Evolutionary conservation across 1,284 basidiomycete species (phyloP).

Genomic region (Stereum hirsutum): DNA sequence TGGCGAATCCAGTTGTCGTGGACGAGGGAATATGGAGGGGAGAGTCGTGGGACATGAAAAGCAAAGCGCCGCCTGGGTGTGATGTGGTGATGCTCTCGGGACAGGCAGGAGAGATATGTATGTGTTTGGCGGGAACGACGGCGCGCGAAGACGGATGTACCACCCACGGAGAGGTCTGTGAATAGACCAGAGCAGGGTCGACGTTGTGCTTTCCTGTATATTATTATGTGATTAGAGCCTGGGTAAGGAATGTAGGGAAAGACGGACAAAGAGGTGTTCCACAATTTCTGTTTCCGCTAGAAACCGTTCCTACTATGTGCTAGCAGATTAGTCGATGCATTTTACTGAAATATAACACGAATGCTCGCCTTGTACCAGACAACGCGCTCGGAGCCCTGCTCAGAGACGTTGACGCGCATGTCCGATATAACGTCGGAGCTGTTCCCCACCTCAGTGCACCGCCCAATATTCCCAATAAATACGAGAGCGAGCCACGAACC

Average conservation of each 20-base stretch:
- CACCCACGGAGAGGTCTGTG: conserved; percentile 70
- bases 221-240: neutral
- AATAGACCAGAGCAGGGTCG: conserved; percentile 59
- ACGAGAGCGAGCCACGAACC: too few relatives aligned
- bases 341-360: neutral
- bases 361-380: conserved; percentile 65
- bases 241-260: neutral
- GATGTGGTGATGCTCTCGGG: conserved; percentile 41
- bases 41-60: conserved; percentile 53
- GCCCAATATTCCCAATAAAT: too few relatives aligned
- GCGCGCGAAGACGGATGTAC: conserved; percentile 68
- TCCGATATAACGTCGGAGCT: conserved; percentile 73
- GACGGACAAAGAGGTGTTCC: conserved; percentile 59
- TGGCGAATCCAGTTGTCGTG: neutral
- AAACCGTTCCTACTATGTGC: conserved; percentile 50
- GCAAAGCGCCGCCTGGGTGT: conserved; percentile 49
- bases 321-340: conserved; percentile 9
- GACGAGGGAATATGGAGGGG: neutral
- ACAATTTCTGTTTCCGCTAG: conserved; percentile 65
- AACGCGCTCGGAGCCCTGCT: conserved; percentile 47
- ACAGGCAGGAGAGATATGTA: conserved; percentile 59
- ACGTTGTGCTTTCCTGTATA: conserved; percentile 52
- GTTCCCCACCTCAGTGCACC: too few relatives aligned
- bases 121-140: conserved; percentile 51
- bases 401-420: conserved; percentile 53